Conservation (phyloP, 2,329 filamentous ascomycete species). For the Fusarium sp. region DNA sequence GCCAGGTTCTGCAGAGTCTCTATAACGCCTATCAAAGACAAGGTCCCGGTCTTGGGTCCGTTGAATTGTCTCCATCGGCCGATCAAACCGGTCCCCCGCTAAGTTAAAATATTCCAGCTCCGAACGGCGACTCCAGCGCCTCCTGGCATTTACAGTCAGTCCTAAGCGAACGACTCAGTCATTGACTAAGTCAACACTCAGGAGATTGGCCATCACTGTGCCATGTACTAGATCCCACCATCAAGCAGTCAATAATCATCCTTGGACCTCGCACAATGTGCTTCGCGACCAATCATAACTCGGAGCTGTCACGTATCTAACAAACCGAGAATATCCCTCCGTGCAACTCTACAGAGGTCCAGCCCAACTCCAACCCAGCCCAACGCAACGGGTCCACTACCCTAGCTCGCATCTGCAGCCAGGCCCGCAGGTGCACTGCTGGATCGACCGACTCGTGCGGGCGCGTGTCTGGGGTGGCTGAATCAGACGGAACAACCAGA, state of each 20-base stretch:
- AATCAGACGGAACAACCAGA: constrained; percentile 38
- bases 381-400: constrained; percentile 37
- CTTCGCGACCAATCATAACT: constrained; percentile 25
- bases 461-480: constrained; percentile 42
- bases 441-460: constrained; percentile 37
- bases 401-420: constrained; percentile 27
- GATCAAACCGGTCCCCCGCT: constrained; percentile 43
- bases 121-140: constrained; percentile 30
- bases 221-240: constrained; percentile 8
- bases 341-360: constrained; percentile 17
- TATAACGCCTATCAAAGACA: constrained; percentile 6
- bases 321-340: constrained; percentile 11
- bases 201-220: constrained; percentile 9
- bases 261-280: constrained; percentile 6
- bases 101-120: constrained; percentile 34
- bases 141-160: constrained; percentile 3
- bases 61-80: constrained; percentile 35
- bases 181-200: background rate
- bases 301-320: constrained; percentile 15
- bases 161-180: constrained; percentile 20
- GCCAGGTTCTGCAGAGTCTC: constrained; percentile 18
- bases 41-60: background rate
- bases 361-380: constrained; percentile 30
- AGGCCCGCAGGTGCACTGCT: constrained; percentile 35
- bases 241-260: constrained; percentile 1